These are phyloP conservation scores for Suhomyces sp. DNA, from an alignment of 805 yeast species.

Conservation along the genomic window DNA sequence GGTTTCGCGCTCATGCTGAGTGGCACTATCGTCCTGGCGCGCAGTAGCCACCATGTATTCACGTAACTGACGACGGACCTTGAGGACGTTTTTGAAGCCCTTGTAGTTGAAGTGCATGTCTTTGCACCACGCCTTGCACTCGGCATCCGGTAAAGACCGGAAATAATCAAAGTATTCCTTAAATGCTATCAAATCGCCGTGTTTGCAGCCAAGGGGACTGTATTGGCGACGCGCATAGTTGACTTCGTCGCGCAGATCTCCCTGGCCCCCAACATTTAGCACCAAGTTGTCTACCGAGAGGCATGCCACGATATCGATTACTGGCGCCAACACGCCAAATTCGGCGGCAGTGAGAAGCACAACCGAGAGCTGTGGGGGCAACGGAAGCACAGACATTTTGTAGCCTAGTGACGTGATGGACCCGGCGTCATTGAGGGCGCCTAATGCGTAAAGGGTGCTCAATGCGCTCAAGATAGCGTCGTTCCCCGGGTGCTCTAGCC, in stretches of 20 bases:
- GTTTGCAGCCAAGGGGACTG: slow-evolving; percentile 65
- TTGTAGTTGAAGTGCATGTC: slow-evolving; percentile 71
- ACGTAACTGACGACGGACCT: slow-evolving; percentile 71
- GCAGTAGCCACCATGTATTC: slow-evolving; percentile 59
- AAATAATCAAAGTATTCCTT: slow-evolving; percentile 71
- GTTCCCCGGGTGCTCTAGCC: slow-evolving; percentile 89
- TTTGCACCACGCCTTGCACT: slow-evolving; percentile 78
- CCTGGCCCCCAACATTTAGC: slow-evolving; percentile 61
- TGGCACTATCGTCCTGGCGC: slow-evolving; percentile 36
- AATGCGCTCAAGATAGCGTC: slow-evolving; percentile 74
- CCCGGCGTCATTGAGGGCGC: slow-evolving; percentile 77
- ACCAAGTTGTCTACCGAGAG: slow-evolving; percentile 87
- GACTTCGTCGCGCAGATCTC: slow-evolving; percentile 79
- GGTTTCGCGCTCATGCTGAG: slow-evolving; percentile 22
- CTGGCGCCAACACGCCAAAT: slow-evolving; percentile 56
- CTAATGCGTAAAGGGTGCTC: slow-evolving; percentile 70
- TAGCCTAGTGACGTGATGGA: slow-evolving; percentile 75
- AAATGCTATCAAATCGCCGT: slow-evolving; percentile 82
- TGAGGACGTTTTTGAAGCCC: slow-evolving; percentile 74
- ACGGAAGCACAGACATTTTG: slow-evolving; percentile 83
- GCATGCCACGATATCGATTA: slow-evolving; percentile 87
- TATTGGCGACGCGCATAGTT: slow-evolving; percentile 68
- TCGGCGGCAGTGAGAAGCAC: slow-evolving; percentile 73
- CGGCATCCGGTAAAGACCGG: slow-evolving; percentile 40
- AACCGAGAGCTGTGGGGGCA: slow-evolving; percentile 88